A percentile compares a stretch with the other conserved stretches of the same genome.
Evolutionary conservation across 2,329 filamentous ascomycete genomes (phyloP).

Genomic region (Colletotrichum incanum): DNA sequence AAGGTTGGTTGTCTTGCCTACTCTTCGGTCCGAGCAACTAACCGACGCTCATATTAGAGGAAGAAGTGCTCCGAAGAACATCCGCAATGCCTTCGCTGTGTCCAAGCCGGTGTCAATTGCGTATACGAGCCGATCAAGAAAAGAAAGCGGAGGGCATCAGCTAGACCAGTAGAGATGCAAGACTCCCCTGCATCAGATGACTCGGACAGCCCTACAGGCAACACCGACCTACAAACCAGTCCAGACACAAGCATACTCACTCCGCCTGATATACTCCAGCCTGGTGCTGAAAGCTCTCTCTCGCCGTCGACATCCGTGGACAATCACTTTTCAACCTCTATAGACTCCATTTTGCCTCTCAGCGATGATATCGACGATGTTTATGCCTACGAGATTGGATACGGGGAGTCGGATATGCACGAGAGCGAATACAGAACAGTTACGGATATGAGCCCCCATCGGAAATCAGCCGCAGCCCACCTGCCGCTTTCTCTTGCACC

Average conservation of each 20-base stretch:
- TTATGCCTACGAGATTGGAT: constrained; percentile 11
- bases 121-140: constrained; percentile 44
- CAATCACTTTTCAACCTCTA: constrained; percentile 15
- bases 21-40: background rate
- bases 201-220: constrained; percentile 25
- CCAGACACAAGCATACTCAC: constrained; percentile 32
- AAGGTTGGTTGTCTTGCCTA: constrained; percentile 29
- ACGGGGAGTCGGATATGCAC: background rate
- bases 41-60: constrained; percentile 25
- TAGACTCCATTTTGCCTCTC: constrained; percentile 12
- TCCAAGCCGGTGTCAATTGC: constrained; percentile 40
- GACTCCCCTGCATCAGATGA: constrained; percentile 24
- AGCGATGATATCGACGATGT: constrained; percentile 25
- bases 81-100: constrained; percentile 41
- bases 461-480: constrained; percentile 2
- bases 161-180: background rate
- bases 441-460: constrained; percentile 4
- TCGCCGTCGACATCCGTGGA: constrained; percentile 17
- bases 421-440: constrained; percentile 23
- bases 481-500: constrained; percentile 5
- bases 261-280: constrained; percentile 20
- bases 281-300: background rate
- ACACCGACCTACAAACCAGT: constrained; percentile 24
- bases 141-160: constrained; percentile 39
- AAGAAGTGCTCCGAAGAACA: constrained; percentile 44